Evolutionary conservation across 2,329 filamentous ascomycete species (phyloP), one percentile per base, ranked within the genome.

Genomic region (Lithohypha guttulata): DNA sequence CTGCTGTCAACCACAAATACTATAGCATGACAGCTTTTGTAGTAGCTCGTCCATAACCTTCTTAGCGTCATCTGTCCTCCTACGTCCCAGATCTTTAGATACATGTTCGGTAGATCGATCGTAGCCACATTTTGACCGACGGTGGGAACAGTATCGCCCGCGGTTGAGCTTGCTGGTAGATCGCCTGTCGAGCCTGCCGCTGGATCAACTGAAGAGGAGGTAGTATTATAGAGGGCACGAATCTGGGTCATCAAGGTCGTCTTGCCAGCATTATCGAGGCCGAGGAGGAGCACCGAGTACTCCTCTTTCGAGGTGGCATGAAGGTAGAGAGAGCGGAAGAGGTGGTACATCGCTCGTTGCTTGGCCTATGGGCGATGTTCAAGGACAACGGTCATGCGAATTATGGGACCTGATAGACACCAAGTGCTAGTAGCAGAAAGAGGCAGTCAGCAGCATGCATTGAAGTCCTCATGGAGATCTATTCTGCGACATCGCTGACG

Each of bases 261-360:
- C 70, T 96, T 96, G 62, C 91, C 91, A 45, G 91, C 91, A 59
- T 96, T 96, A 70, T 96, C 91, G 57, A 96, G 83, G 47, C 91
- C 91, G 54, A 96, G 83, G 51, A 96, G 81, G 57, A 96, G 84
- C 55, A 95, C 84, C 15, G 89, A 95, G 70, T 95, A 96, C 68
- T 96, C 89, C 75, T 96, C 87, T 75, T 95, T 96, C 65, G 85
- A 93, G 13, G 89, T 96, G 42, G 85, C 89, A 59, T 94, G 84
- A 54, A 91, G 76, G 65, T 96, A 98, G 42, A 98, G 71, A 43
- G 85, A 87, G 62, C 95, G 95, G 56, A 84, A 79, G 53, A 98
- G 78, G 66, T 96, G 89, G 67, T 95, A 96, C 89, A 95, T 95
- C 15, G 26, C 9, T n/a, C 11, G 11, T 28, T 10, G 15, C 4